These are phyloP conservation scores for Hypomyces rosellus DNA, from an alignment of 2,329 filamentous ascomycete species.

Conservation along the genomic window DNA sequence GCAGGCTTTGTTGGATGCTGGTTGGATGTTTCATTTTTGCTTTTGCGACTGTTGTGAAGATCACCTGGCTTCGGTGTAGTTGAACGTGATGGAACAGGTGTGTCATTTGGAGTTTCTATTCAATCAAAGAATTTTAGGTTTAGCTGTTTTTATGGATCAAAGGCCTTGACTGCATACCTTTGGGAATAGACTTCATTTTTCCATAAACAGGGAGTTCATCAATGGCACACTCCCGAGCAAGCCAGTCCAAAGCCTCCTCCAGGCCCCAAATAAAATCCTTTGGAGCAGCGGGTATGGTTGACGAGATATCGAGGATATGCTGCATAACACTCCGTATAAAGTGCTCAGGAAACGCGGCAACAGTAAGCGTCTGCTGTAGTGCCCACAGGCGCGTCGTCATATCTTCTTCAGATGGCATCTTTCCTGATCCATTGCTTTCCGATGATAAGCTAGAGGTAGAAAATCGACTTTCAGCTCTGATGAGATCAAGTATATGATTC, in stretches of 20 bases:
- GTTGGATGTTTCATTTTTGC: constrained; percentile 29
- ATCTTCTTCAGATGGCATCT: constrained; percentile 66
- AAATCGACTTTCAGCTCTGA: constrained; percentile 58
- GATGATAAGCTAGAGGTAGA: constrained; percentile 43
- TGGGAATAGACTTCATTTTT: constrained; percentile 28
- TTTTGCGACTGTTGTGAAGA: constrained; percentile 19
- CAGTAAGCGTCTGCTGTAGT: constrained; percentile 64
- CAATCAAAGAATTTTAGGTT: constrained; percentile 9
- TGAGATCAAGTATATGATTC: constrained; percentile 68
- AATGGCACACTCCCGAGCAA: constrained; percentile 67
- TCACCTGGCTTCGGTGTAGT: constrained; percentile 40
- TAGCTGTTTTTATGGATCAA: background rate
- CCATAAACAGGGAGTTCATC: constrained; percentile 70
- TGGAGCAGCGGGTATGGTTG: constrained; percentile 48
- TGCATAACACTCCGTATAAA: constrained; percentile 59
- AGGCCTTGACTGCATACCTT: constrained; percentile 24
- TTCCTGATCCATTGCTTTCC: constrained; percentile 40
- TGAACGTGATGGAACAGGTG: constrained; percentile 42
- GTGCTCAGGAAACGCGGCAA: constrained; percentile 60
- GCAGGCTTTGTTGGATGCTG: constrained; percentile 17
- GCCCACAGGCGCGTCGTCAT: constrained; percentile 77
- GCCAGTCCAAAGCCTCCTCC: constrained; percentile 83
- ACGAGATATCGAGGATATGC: constrained; percentile 60
- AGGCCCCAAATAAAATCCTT: constrained; percentile 76
- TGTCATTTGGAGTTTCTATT: constrained; percentile 44